Conservation (phyloP, 2,329 filamentous ascomycete species). For the Tolypocladium tundrense region DNA sequence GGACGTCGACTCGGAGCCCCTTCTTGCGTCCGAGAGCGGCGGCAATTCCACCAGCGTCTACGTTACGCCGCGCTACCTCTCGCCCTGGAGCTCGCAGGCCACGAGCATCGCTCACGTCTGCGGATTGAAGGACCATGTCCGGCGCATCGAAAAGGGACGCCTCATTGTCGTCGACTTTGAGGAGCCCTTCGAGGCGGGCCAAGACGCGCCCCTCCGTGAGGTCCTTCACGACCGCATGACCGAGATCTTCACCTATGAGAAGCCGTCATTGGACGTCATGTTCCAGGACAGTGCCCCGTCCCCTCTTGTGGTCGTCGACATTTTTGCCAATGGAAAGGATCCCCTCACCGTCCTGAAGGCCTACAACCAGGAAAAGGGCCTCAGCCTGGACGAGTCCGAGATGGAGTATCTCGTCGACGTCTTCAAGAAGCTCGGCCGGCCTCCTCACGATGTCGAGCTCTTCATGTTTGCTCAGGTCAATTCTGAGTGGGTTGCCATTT, state of each 20-base stretch:
- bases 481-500: conserved; percentile 52
- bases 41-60: conserved; percentile 53
- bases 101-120: conserved; percentile 91
- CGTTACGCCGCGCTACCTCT: conserved; percentile 75
- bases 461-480: conserved; percentile 99
- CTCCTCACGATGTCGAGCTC: conserved; percentile 82
- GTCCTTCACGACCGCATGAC: conserved; percentile 92
- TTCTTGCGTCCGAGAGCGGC: conserved; percentile 15
- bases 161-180: conserved; percentile 60
- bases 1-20: conserved; percentile 20
- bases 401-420: conserved; percentile 84
- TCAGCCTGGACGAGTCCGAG: conserved; percentile 79
- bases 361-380: conserved; percentile 74
- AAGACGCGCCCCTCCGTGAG: conserved; percentile 53
- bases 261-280: conserved; percentile 63
- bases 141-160: conserved; percentile 80
- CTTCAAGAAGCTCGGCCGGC: conserved; percentile 34
- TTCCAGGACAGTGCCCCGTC: conserved; percentile 58
- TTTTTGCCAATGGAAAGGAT: conserved; percentile 53
- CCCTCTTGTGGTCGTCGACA: conserved; percentile 64
- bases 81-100: conserved; percentile 95
- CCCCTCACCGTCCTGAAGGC: conserved; percentile 65
- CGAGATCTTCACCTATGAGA: conserved; percentile 58
- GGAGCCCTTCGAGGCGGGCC: conserved; percentile 24
- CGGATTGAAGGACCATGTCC: conserved; percentile 58